Evolutionary conservation across 305 asterid species (phyloP).

Genomic region (Andrographis paniculata): DNA sequence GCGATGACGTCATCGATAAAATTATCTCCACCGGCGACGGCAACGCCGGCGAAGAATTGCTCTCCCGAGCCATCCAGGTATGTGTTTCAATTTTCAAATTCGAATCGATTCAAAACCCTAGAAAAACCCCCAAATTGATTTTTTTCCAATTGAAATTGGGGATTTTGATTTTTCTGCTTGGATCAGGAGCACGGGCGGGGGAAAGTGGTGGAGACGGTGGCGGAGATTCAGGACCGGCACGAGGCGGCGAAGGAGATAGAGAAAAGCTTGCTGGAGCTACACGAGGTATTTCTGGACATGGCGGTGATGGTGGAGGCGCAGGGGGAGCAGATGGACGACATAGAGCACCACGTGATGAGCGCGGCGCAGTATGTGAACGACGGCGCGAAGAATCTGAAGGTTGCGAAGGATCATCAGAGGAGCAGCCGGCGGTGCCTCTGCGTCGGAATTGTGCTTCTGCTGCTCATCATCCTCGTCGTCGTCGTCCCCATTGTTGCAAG

Average conservation of each 20-base stretch:
- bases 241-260: slow-evolving; percentile 81
- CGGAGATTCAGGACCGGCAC: slow-evolving; percentile 77
- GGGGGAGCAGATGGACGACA: slow-evolving; percentile 87
- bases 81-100: no score
- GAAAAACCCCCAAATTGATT: no score
- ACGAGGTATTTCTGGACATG: slow-evolving; percentile 87
- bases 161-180: background rate
- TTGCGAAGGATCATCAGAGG: slow-evolving; percentile 58
- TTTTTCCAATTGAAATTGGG: no score
- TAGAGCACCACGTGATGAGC: slow-evolving; percentile 70
- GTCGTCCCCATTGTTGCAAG: slow-evolving; percentile 61
- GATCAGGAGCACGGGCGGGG: slow-evolving; percentile 83
- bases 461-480: slow-evolving; percentile 43
- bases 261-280: slow-evolving; percentile 79
- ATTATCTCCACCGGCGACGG: slow-evolving; percentile 57
- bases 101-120: no score
- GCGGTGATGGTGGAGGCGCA: slow-evolving; percentile 93
- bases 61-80: slow-evolving; percentile 81
- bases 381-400: slow-evolving; percentile 62
- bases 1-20: slow-evolving; percentile 70
- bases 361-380: slow-evolving; percentile 59
- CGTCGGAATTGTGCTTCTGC: slow-evolving; percentile 54
- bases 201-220: slow-evolving; percentile 76
- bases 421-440: slow-evolving; percentile 76
- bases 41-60: slow-evolving; percentile 66